Evolutionary conservation across 2,329 filamentous ascomycete species (phyloP), one percentile per base, ranked within the genome.

Genomic region (Aspergillus caelatus): DNA sequence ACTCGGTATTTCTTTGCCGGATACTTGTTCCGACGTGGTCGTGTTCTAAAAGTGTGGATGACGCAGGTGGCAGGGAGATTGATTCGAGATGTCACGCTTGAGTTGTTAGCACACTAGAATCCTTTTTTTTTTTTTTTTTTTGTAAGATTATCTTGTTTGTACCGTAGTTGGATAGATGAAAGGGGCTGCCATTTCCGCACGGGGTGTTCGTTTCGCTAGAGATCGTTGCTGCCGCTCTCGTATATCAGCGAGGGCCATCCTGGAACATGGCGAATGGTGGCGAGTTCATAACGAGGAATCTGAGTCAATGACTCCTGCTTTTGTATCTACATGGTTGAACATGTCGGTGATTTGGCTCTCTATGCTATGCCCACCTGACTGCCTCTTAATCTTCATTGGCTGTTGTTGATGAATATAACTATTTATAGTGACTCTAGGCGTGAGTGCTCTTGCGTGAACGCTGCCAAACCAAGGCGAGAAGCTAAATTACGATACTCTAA

Each of bases 261-360:
- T 66, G 56, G 62, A 69, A 69, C 67, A 39, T 67, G 60, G 57
- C 67, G 64, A 69, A 66, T 69, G 48, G 46, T 12, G 21, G 41
- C 30, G 14, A 59, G 39, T 46, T 36, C 30, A 53, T 59, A 62
- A 57, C 63, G 63, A 63, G 58, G 34, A 43, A 19, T 14, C 30
- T 28, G 45, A 41, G 14, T 45, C 39, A 26, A 21, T 48, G 54
- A 32, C 32, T 45, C 21, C 34, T 50, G 21, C 30, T 50, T 19
- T 39, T 48, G 23, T n/a, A 50, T n/a, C 26, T 32, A 41, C 32
- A 36, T 11, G 19, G 32, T 32, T 34, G 30, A 21, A 11, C 28
- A 7, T 32, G 28, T 32, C 48, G 32, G 19, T 32, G 16, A 21
- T 34, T 52, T 32, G 19, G 9, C 48, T 52, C 28, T 32, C 28